Base-by-base conservation (phyloP, 78 protist genomes). In the Dictyostelium firmibasis region DNA sequence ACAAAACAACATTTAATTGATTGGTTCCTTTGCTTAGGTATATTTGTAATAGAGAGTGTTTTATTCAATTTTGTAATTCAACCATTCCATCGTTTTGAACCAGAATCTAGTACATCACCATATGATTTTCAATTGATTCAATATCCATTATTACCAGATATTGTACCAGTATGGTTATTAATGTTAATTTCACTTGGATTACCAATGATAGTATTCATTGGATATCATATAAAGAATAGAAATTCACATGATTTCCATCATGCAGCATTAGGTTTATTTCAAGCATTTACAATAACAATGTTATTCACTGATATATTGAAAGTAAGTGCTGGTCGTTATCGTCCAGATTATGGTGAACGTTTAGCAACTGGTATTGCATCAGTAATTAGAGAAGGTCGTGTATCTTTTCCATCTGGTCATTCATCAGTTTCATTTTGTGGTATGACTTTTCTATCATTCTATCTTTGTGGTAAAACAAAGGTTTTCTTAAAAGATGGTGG, bases 111-210 rank as follows among this genome's bases (percentile, higher is more conserved):
- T 0, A 0, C 6, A 57, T 57, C 67, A 57, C 8, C 27, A 18
- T 13, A 57, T 57, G 67, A 16, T 25, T 89, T 89, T 76, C 86
- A 78, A 81, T 27, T 70, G 13, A 47, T 77, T 31, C 74, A 81
- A 60, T 89, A 89, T 25, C 94, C 94, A 67, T 23, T 89, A 25
- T 10, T 36, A 9, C 47, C 62, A 11, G 94, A 89, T 50, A 89
- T 89, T 31, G 94, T 89, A 6, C 94, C 94, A n/a, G 77, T 78
- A 23, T 89, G 94, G 93, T 69, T 75, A 69, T 36, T 89, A 10
- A 35, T 89, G 72, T 27, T 81, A 4, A 89, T 89, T 47, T 81
- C 76, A 4, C 25, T 89, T 25, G 72, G 38, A 1, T 44, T 89
- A 27, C 94, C 94, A 60, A 29, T 81, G 18, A 23, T 23, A 33